Evolutionary conservation across 768 basidiomycete genomes (phyloP).

Genomic region (Amanita muscaria): DNA sequence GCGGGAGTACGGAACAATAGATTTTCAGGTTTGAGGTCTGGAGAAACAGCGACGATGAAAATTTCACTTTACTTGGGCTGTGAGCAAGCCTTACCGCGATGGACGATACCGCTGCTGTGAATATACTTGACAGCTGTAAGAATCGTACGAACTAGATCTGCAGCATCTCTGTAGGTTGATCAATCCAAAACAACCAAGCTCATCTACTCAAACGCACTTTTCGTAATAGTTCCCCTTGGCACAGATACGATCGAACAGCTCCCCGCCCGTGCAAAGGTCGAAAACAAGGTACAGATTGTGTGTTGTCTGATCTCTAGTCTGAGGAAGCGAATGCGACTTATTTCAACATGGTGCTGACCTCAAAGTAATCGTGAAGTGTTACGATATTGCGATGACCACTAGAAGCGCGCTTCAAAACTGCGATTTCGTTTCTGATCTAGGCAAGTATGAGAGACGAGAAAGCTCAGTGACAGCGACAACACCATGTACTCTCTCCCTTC

Average conservation of each 20-base stretch:
- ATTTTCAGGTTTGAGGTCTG: conserved; percentile 97
- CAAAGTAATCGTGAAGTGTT: conserved; percentile 93
- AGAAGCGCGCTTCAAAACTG: conserved; percentile 88
- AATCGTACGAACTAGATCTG: conserved; percentile 79
- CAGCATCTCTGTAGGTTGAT: conserved; percentile 66
- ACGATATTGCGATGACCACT: conserved; percentile 88
- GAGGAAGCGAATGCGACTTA: neutral
- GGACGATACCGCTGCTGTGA: conserved; percentile 87
- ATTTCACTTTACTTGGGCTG: neutral
- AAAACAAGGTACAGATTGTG: conserved; percentile 93
- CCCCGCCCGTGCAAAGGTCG: conserved; percentile 94
- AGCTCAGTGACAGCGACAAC: conserved; percentile 8
- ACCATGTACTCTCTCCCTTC: conserved; percentile 98
- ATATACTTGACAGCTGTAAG: conserved; percentile 85
- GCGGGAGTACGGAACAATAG: conserved; percentile 84
- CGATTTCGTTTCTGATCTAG: conserved; percentile 94
- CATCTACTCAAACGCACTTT: conserved; percentile 40
- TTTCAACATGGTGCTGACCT: conserved; percentile 41
- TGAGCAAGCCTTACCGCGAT: conserved; percentile 49
- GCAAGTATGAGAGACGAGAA: neutral
- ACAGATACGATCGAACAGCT: conserved; percentile 98
- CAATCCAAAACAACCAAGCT: conserved; percentile 4
- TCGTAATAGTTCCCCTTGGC: conserved; percentile 97
- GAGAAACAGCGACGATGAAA: neutral
- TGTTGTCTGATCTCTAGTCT: conserved; percentile 48